phyloP scores from a whole-genome alignment of 129 eudicot species.

The Helichrysum umbraculigerum region DNA sequence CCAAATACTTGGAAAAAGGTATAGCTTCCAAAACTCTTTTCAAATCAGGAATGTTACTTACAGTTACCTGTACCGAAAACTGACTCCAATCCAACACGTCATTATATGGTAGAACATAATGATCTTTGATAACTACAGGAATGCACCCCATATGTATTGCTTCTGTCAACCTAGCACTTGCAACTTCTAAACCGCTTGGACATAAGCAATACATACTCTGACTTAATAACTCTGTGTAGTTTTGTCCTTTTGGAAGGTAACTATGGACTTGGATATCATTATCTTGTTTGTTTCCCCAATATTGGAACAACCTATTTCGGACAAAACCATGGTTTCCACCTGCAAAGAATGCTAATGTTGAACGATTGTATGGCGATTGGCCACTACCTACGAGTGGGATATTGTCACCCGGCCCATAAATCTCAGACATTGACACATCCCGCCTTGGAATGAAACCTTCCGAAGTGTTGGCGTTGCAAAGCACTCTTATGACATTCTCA shows the following conservation, averaged over 20 bases:
- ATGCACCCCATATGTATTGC: not conserved
- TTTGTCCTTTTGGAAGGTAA: conserved; percentile 12
- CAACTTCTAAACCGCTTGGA: not conserved
- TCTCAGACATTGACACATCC: not conserved
- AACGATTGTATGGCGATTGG: not conserved
- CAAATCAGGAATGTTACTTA: not conserved
- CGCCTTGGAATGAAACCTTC: conserved; percentile 19
- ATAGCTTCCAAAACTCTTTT: conserved; percentile 12
- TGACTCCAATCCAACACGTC: conserved; percentile 19
- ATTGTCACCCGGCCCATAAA: not conserved
- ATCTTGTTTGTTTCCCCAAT: conserved; percentile 6
- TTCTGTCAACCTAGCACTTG: conserved; percentile 2
- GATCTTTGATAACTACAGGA: not conserved
- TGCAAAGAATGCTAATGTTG: conserved; percentile 7
- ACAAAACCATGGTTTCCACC: not conserved
- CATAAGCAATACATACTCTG: conserved; percentile 14
- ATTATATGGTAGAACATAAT: not conserved
- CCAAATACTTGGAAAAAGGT: not conserved
- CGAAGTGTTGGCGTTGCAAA: not conserved
- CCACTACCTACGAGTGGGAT: conserved; percentile 2
- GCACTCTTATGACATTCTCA: conserved; percentile 11
- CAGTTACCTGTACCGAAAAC: conserved; percentile 3
- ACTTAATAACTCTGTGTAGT: conserved; percentile 9
- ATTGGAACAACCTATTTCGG: not conserved
- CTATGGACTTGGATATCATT: not conserved